phyloP scores from a whole-genome alignment of 345 rosid species.

The Heritiera littoralis region DNA sequence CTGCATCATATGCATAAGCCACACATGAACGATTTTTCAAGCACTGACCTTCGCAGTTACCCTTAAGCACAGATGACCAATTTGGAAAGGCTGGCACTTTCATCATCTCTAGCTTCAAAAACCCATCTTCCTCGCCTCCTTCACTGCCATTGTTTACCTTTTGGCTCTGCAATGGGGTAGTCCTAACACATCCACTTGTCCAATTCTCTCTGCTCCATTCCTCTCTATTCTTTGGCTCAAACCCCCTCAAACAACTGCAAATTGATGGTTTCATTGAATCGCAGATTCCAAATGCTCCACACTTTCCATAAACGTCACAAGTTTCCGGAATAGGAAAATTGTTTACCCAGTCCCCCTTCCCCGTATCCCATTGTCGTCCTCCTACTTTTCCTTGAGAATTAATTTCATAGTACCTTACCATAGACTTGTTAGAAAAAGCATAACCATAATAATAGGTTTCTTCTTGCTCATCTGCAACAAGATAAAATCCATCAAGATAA shows the following conservation, averaged over 20 bases:
- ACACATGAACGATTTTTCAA: constrained; percentile 47
- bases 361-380: constrained; percentile 21
- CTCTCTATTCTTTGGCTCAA: constrained; percentile 41
- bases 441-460: constrained; percentile 26
- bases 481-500: constrained; percentile 37
- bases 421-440: constrained; percentile 11
- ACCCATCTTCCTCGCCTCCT: constrained; percentile 32
- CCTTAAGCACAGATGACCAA: constrained; percentile 16
- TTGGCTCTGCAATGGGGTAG: constrained; percentile 35
- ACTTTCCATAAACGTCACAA: constrained; percentile 50
- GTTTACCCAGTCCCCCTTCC: constrained; percentile 23
- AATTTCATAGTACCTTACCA: constrained; percentile 11
- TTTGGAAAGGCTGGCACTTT: constrained; percentile 43
- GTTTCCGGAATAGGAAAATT: constrained; percentile 1
- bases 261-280: constrained; percentile 21
- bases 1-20: constrained; percentile 48
- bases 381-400: constrained; percentile 35
- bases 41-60: constrained; percentile 39
- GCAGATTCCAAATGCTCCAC: constrained; percentile 55
- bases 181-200: constrained; percentile 52
- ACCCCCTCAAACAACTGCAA: constrained; percentile 58
- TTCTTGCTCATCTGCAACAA: constrained; percentile 25
- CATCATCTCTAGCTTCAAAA: constrained; percentile 15
- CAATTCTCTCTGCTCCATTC: constrained; percentile 46
- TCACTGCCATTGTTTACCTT: constrained; percentile 30